Evolutionary conservation across 257 asterid species (phyloP), one percentile per base, ranked within the genome.

Genomic region (Solanum chaucha): DNA sequence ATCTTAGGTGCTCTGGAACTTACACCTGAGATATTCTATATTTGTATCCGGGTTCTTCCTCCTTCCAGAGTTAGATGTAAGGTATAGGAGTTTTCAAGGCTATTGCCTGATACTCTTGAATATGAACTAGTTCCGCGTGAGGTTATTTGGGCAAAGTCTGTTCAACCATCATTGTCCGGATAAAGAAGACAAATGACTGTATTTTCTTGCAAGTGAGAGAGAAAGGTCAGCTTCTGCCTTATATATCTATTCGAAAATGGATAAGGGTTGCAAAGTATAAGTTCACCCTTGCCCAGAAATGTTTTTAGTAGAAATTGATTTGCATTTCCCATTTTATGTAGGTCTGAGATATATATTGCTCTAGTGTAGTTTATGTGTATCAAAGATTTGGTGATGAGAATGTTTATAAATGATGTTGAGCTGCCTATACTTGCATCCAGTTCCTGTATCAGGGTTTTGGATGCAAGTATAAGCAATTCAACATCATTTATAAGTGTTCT

Each of bases 401-500:
- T 11, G 51, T 4, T 44, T 44, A 44, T 44, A 44, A 44, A 44
- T 44, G 51, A 44, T 44, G 15, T 11, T 48, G 58, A 48, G 19
- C 19, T 48, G 7, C 19, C 5, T 48, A 48, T 14, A 48, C 58
- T 48, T 48, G 19, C 6, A 48, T 48, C 20, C 15, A 44, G 5
- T 44, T 44, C 14, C 2, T 44, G 15, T 11, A 38, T 44, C 85
- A 96, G 88, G 85, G 87, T 89, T 80, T 86, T 90, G 75, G 98
- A 95, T 84, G 94, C 34, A 82, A 94, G 91, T 55, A 96, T 90
- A 87, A 96, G 86, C 88, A 95, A 89, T 90, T 95, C 98, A 13
- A 90, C 86, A 41, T 91, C 94, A 34, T 87, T 92, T 28, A 90
- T 93, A 81, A 70, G 89, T 58, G 17, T 86, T 88, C 93, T 91